phyloP scores from a whole-genome alignment of 371 early-diverging fungal genomes.

The Amoeboradix gromovi region DNA sequence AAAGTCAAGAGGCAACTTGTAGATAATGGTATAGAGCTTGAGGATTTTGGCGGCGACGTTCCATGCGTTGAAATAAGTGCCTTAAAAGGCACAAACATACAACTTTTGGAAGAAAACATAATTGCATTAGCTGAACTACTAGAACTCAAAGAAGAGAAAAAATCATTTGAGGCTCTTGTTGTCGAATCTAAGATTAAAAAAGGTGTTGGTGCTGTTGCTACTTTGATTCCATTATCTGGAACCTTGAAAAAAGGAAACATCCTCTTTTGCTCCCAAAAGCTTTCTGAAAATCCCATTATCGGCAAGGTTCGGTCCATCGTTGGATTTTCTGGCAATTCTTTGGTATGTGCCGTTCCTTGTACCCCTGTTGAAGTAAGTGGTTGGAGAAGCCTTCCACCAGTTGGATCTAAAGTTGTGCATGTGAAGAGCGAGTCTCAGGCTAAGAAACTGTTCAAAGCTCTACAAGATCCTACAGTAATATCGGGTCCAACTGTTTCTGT shows the following conservation, averaged over 20 bases:
- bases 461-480: conserved; percentile 1
- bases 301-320: conserved; percentile 56
- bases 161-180: conserved; percentile 43
- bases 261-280: conserved; percentile 37
- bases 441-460: conserved; percentile 1
- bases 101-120: conserved; percentile 58
- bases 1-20: conserved; percentile 45
- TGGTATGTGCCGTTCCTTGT: conserved; percentile 55
- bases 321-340: conserved; percentile 34
- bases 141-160: conserved; percentile 29
- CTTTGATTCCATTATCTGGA: conserved; percentile 55
- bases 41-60: conserved; percentile 78
- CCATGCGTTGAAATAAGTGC: conserved; percentile 64
- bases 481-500: conserved; percentile 2
- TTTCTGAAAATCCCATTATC: conserved; percentile 17
- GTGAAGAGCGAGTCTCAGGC: conserved; percentile 27
- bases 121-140: conserved; percentile 49
- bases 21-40: conserved; percentile 44
- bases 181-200: conserved; percentile 62
- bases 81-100: conserved; percentile 50
- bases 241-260: conserved; percentile 39
- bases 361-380: conserved; percentile 61
- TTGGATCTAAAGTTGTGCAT: conserved; percentile 59
- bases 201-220: conserved; percentile 52
- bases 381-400: conserved; percentile 65